Conservation (phyloP, 768 basidiomycete species). For the Asterophora lycoperdoides region DNA sequence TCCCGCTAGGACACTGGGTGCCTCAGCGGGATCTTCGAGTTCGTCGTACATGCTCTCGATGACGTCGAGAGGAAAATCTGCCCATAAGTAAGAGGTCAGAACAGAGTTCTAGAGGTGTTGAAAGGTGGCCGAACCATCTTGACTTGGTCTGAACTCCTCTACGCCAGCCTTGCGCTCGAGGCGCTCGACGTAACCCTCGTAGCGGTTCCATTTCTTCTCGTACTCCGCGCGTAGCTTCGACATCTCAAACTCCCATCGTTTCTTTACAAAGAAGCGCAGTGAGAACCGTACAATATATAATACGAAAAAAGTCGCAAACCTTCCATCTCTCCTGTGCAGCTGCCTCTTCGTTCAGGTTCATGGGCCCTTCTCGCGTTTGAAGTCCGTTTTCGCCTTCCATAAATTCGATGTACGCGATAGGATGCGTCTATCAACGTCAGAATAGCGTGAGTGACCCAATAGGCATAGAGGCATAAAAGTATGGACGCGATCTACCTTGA, state of each 20-base stretch:
- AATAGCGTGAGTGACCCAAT: neutral
- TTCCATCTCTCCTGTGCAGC: conserved; percentile 62
- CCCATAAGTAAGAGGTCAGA: conserved; percentile 1
- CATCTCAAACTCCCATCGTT: conserved; percentile 53
- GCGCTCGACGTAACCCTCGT: conserved; percentile 61
- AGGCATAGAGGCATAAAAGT: neutral
- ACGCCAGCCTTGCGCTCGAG: conserved; percentile 54
- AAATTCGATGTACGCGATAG: conserved; percentile 79
- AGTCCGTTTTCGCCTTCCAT: conserved; percentile 44
- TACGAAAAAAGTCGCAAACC: conserved; percentile 34
- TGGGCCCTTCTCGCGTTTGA: conserved; percentile 53
- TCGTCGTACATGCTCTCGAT: conserved; percentile 59
- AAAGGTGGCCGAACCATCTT: conserved; percentile 34
- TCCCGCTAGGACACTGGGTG: conserved; percentile 37
- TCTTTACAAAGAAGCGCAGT: conserved; percentile 33
- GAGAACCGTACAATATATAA: neutral
- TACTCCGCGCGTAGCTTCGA: conserved; percentile 53
- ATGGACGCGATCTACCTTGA: conserved; percentile 43
- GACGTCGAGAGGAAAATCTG: conserved; percentile 41
- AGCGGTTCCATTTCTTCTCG: conserved; percentile 48
- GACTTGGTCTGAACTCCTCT: conserved; percentile 35
- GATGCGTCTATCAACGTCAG: conserved; percentile 47
- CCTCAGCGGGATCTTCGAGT: conserved; percentile 54
- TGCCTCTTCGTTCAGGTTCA: conserved; percentile 67
- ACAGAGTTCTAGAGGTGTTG: neutral